Evolutionary conservation across 2,329 filamentous ascomycete genomes (phyloP), one percentile per base, ranked within the genome.

Genomic region (Hymenoscyphus infarciens): DNA sequence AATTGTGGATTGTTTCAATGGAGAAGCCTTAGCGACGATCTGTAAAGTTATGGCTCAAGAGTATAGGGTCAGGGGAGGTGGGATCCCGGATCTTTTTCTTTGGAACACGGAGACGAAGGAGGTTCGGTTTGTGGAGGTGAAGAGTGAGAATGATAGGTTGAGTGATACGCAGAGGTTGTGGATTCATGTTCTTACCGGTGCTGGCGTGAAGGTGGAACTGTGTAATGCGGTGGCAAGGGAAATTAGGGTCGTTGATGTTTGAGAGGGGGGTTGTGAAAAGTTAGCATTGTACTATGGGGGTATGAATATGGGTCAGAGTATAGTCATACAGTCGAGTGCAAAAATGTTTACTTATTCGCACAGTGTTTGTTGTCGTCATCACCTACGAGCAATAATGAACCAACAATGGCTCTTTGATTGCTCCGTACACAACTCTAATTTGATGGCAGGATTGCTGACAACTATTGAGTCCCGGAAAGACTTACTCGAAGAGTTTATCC

Each of bases 1-100:
- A 74, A 88, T 98, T 64, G 87, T 88, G 5, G 73, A 77, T 27
- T 94, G 90, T 77, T 97, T 97, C 72, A 82, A 87, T 33, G 88
- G 90, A n/a, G 85, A 87, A 65, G 92, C 91, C 1, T 79, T 99
- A 64, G 91, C 90, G 5, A 87, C 87, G 0, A 82, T 98, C 33
- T 97, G 95, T 78, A 95, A 94, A 76, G 92, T 98, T 49, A 87
- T 98, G 83, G 93, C 92, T 49, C 93, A 99, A 77, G 95, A 99
- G 75, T 99, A 99, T 76, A 85, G 87, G 67, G 88, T 91, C 70
- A 81, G 95, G 57, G 91, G 91, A 3, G 90, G 92, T 16, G 95
- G 95, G 0, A 88, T 99, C 64, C 95, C 95, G 3, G 95, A 99
- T 80, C 78, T 99, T 66, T 90, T 99, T 67, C 82, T 99, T 2